Evolutionary conservation across 345 rosid species (phyloP), one percentile per base, ranked within the genome.

Genomic region (Dimocarpus longan): DNA sequence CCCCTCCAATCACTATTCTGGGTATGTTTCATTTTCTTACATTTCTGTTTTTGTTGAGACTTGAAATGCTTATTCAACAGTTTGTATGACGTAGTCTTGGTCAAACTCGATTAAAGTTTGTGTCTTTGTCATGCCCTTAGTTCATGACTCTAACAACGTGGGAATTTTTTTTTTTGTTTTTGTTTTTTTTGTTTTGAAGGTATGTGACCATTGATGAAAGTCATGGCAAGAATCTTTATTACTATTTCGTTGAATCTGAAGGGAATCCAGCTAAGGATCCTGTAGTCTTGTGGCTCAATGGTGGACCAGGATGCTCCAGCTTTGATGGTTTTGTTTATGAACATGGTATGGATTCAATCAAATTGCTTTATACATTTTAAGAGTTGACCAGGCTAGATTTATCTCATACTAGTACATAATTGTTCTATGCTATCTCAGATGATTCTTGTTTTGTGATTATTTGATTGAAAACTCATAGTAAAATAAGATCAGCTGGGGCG

Each of bases 241-340:
- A 95, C 85, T 95, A 95, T 79, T 87, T 95, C 8, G 93, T 90
- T 78, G 91, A 82, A 82, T 95, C 98, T 5, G 90, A 95, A 85
- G 76, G 93, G 84, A 87, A 90, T 64, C 90, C 97, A 11, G 74
- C 92, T 3, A 21, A 68, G 73, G 98, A 92, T 87, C 97, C 97
- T 5, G 89, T 95, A 73, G 97, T 93, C 70, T 88, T 93, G 66
- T 95, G 98, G 98, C 94, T 95, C 64, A 95, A 93, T 79, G 98
- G 99, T 72, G 98, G 98, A 76, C 98, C 98, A 8, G 98, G 95
- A 54, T 95, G 98, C 86, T 95, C 98, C 48, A 95, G 98, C 92
- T 91, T 92, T 78, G 98, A 95, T 77, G 98, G 93, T 10, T 93
- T 95, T 77, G 83, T 95, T 10, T 95, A 92, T 32, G 97, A 95